Evolutionary conservation across 805 yeast genomes (phyloP).

Genomic region (Ogataea corticis): DNA sequence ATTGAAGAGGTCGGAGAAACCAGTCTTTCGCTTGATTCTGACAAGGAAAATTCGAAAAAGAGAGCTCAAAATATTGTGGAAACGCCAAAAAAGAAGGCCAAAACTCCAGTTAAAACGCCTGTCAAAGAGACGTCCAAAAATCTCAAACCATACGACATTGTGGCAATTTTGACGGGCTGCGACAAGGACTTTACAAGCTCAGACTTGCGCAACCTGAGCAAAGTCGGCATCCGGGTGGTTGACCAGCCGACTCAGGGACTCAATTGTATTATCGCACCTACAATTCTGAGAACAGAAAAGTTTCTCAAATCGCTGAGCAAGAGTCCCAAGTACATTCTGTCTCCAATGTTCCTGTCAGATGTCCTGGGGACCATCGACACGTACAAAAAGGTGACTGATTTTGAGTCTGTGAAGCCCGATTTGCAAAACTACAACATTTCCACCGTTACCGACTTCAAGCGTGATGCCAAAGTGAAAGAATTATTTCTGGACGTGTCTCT

Average conservation of each 20-base stretch:
- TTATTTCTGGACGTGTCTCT: conserved; percentile 32
- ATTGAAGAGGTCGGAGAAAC: neutral
- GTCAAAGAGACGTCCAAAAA: too few relatives aligned
- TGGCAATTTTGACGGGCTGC: conserved; percentile 66
- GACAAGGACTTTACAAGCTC: conserved; percentile 45
- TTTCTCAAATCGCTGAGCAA: conserved; percentile 70
- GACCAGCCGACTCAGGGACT: conserved; percentile 43
- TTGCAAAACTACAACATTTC: conserved; percentile 30
- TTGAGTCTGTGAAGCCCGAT: conserved; percentile 28
- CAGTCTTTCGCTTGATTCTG: conserved; percentile 5
- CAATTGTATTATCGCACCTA: conserved; percentile 71
- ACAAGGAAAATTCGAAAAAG: conserved; percentile 6
- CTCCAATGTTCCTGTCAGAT: conserved; percentile 54
- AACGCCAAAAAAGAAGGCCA: conserved; percentile 21
- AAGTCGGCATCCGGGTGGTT: conserved; percentile 57
- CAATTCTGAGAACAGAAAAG: conserved; percentile 82
- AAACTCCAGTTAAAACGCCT: conserved; percentile 4
- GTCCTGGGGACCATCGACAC: conserved; percentile 40
- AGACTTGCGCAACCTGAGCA: conserved; percentile 44
- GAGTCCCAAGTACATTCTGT: conserved; percentile 51
- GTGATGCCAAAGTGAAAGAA: conserved; percentile 32
- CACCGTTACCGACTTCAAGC: conserved; percentile 33
- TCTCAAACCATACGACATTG: conserved; percentile 38
- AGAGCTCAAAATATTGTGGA: conserved; percentile 5
- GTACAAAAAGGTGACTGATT: conserved; percentile 25